These are phyloP conservation scores for Lactarius vividus DNA, from an alignment of 768 basidiomycete genomes.

Conservation along the genomic window DNA sequence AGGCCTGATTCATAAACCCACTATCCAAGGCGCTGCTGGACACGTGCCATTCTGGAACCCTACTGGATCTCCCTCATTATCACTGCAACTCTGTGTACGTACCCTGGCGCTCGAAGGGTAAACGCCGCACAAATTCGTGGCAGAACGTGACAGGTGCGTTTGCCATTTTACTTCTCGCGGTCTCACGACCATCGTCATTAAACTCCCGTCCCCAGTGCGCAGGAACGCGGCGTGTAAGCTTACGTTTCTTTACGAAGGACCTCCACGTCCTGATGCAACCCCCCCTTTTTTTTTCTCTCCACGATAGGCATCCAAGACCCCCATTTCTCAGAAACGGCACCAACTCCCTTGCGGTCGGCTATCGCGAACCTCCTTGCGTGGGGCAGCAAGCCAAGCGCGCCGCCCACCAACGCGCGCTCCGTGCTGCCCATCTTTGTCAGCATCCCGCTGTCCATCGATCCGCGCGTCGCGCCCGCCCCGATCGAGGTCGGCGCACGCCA, in stretches of 20 bases:
- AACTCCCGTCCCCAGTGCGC: constrained; percentile 3
- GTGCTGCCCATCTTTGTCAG: constrained; percentile 20
- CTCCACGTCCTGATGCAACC: background rate
- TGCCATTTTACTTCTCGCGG: background rate
- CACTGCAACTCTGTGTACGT: constrained; percentile 29
- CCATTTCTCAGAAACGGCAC: background rate
- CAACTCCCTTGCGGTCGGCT: background rate
- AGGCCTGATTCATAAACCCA: background rate
- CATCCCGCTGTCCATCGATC: constrained; percentile 10
- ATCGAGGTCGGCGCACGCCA: background rate
- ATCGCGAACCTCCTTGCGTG: constrained; percentile 1
- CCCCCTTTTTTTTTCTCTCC: background rate
- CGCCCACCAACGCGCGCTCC: background rate
- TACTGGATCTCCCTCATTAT: constrained; percentile 30
- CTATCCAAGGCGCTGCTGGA: constrained; percentile 28
- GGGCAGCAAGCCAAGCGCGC: background rate
- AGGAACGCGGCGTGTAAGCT: constrained; percentile 7
- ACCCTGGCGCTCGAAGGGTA: constrained; percentile 28
- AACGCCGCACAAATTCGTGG: constrained; percentile 25
- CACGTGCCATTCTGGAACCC: constrained; percentile 29
- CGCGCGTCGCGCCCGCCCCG: constrained; percentile 14
- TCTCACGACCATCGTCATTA: background rate
- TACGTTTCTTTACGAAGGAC: background rate
- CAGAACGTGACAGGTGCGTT: constrained; percentile 26
- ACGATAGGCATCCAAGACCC: constrained; percentile 8